Conservation (phyloP, 768 basidiomycete genomes). For the Porphyrellus cyaneotinctus region DNA sequence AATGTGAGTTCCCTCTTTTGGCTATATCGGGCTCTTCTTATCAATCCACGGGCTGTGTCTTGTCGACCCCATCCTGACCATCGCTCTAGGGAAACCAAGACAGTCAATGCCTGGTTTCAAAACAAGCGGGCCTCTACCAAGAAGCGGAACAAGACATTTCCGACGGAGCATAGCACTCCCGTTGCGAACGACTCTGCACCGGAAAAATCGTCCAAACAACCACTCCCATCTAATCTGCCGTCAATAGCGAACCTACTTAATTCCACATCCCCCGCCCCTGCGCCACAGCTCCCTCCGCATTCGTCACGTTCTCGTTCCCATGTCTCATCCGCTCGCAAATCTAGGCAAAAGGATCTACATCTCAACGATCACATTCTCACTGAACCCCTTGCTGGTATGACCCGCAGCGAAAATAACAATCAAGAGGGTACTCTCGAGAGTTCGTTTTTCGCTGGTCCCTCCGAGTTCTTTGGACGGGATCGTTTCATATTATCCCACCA, state of each 20-base stretch:
- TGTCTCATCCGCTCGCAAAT: constrained; percentile 23
- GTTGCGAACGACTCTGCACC: constrained; percentile 23
- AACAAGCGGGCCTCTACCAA: constrained; percentile 82
- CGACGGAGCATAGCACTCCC: constrained; percentile 30
- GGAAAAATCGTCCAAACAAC: constrained; percentile 27
- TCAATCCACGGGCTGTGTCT: constrained; percentile 12
- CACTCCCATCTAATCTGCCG: constrained; percentile 29
- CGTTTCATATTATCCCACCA: constrained; percentile 32
- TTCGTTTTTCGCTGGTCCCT: constrained; percentile 32
- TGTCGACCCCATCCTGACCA: constrained; percentile 10
- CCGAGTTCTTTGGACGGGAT: constrained; percentile 30
- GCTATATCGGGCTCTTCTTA: constrained; percentile 19
- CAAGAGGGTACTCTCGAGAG: constrained; percentile 25
- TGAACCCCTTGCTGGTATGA: constrained; percentile 6
- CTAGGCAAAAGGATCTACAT: constrained; percentile 32
- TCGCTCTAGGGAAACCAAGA: constrained; percentile 69
- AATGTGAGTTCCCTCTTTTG: constrained; percentile 54
- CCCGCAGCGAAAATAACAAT: constrained; percentile 5
- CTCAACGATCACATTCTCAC: constrained; percentile 28
- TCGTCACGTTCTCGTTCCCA: constrained; percentile 25
- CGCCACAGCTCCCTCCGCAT: constrained; percentile 20
- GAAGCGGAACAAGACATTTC: constrained; percentile 53
- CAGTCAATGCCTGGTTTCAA: constrained; percentile 84
- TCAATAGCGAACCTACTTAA: constrained; percentile 41
- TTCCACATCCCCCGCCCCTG: constrained; percentile 27